These are phyloP conservation scores for Pulveroboletus frians DNA, from an alignment of 768 basidiomycete species.

Conservation along the genomic window DNA sequence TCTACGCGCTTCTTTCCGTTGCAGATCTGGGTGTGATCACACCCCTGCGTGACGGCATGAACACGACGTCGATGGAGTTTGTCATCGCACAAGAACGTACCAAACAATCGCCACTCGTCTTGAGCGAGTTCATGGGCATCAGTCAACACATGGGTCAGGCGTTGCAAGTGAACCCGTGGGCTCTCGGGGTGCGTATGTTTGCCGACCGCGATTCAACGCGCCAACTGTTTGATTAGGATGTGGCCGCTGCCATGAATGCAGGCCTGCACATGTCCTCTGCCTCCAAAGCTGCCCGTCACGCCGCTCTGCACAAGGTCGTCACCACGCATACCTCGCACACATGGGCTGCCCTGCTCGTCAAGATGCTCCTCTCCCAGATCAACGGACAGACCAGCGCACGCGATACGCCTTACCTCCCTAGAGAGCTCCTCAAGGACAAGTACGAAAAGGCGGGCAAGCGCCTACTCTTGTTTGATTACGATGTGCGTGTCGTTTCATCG, in stretches of 20 bases:
- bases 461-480: constrained; percentile 93
- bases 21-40: constrained; percentile 96
- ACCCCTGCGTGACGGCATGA: constrained; percentile 96
- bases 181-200: constrained; percentile 62
- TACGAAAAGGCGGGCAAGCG: constrained; percentile 76
- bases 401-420: constrained; percentile 79
- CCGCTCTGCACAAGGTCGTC: constrained; percentile 73
- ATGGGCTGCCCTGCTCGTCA: constrained; percentile 87
- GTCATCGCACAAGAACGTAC: constrained; percentile 88
- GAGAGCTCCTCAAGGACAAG: constrained; percentile 47
- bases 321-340: constrained; percentile 92
- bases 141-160: constrained; percentile 88
- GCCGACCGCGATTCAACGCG: background rate
- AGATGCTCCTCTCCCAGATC: constrained; percentile 82
- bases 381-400: constrained; percentile 73
- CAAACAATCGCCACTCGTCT: constrained; percentile 77
- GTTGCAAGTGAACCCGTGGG: constrained; percentile 93
- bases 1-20: constrained; percentile 89
- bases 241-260: constrained; percentile 84
- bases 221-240: constrained; percentile 46
- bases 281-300: constrained; percentile 75
- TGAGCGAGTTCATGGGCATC: constrained; percentile 98
- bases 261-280: constrained; percentile 75
- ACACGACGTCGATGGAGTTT: constrained; percentile 98
- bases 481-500: constrained; percentile 47